Conservation (phyloP, 768 basidiomycete species). For the Neoboletus magnificus region DNA sequence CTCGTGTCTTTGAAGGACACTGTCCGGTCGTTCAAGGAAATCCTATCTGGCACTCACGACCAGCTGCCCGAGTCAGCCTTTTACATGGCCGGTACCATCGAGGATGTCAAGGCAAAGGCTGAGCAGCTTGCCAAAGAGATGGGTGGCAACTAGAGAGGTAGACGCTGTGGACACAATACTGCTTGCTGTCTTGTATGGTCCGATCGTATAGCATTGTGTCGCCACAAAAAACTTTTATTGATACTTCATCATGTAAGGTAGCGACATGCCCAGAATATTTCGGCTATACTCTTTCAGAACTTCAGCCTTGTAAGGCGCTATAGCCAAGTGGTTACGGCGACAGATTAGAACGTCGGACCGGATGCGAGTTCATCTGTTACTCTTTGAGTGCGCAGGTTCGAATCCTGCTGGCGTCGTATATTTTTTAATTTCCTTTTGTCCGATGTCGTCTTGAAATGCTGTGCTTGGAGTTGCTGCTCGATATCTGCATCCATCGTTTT, state of each 20-base stretch:
- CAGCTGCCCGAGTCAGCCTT: slow-evolving; percentile 92
- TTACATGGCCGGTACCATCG: slow-evolving; percentile 98
- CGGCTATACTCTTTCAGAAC: too few species aligned
- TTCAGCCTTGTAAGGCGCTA: slow-evolving; percentile 47
- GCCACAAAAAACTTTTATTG: slow-evolving; percentile 1
- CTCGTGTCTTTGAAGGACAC: slow-evolving; percentile 97
- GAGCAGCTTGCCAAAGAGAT: slow-evolving; percentile 97
- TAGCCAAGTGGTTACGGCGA: slow-evolving; percentile 81
- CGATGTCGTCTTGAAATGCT: slow-evolving; percentile 4
- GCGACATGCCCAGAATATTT: neutral
- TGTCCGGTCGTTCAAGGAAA: slow-evolving; percentile 96
- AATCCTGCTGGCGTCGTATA: slow-evolving; percentile 60
- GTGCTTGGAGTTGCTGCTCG: slow-evolving; percentile 2
- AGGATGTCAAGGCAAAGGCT: slow-evolving; percentile 96
- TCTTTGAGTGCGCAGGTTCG: slow-evolving; percentile 69
- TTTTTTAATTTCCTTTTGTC: neutral
- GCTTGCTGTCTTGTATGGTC: neutral
- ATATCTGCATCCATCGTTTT: neutral
- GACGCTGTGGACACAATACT: slow-evolving; percentile 16
- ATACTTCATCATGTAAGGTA: slow-evolving; percentile 1
- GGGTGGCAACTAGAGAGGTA: slow-evolving; percentile 40
- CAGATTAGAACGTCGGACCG: slow-evolving; percentile 52
- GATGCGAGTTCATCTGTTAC: slow-evolving; percentile 47
- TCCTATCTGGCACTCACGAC: slow-evolving; percentile 88
- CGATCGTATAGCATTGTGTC: slow-evolving; percentile 13